Base-by-base conservation (phyloP, 192 early-diverging fungal genomes). In the Entophlyctis helioformis region DNA sequence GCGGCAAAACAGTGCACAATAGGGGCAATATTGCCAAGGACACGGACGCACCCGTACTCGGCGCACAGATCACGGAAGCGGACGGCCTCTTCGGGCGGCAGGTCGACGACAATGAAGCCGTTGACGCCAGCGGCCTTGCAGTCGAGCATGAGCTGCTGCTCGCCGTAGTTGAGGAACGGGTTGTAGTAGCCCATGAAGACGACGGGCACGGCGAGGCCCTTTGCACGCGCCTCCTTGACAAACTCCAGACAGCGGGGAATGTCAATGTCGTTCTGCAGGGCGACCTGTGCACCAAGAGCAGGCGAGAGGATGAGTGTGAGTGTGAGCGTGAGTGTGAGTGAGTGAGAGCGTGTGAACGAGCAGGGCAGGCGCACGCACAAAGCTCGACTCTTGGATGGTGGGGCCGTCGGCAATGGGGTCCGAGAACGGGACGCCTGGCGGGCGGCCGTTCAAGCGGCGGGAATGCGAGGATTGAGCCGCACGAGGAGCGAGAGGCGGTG, bases 101-200 rank as follows among this genome's bases (percentile, higher is more conserved):
- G 64, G 63, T 98, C 96, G 5, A 98, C 93, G 29, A 94, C 76
- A 62, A 98, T 96, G 60, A 89, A 96, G 12, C 96, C 96, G 53
- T 93, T 81, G 21, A 97, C 81, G 36, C 91, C 90, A 38, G 76
- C 85, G 37, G 78, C 64, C 26, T 72, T 78, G 63, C 93, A 92
- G 36, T 87, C 82, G 29, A 79, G 53, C 58, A 94, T 86, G 33
- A 98, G 70, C 44, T 67, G 65, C 57, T 82, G 59, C 69, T 96
- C 91, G 20, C 96, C 96, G 61, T 94, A 97, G 53, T 79, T 86
- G 48, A 91, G 75, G 46, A 96, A 81, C 32, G 96, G 91, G 68
- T 98, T 98, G 72, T 87, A 95, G 80, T 98, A 98, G 22, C 92
- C 96, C 93, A 98, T 97, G 52, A 98, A 89, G 19, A 98, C 72